Conservation (phyloP, 116 monocot species). For the Trichopus zeylanicus region DNA sequence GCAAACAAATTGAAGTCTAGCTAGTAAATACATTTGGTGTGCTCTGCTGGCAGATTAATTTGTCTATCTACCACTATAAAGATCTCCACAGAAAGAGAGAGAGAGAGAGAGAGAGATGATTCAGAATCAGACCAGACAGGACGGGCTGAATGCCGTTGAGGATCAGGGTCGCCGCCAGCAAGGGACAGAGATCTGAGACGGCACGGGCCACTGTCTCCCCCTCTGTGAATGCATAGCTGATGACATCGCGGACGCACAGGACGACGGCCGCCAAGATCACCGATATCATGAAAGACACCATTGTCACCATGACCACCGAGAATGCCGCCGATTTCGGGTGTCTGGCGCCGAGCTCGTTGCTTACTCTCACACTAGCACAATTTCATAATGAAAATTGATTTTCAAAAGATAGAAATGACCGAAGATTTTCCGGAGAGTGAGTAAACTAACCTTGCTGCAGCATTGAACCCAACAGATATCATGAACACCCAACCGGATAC, state of each 20-base stretch:
- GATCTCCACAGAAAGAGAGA: too few relatives aligned
- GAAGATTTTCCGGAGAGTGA: too few relatives aligned
- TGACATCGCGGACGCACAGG: slow-evolving; percentile 40
- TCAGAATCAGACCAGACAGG: slow-evolving; percentile 57
- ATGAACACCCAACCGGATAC: slow-evolving; percentile 27
- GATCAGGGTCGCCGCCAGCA: slow-evolving; percentile 64
- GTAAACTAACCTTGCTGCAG: slow-evolving; percentile 23
- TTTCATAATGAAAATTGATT: not conserved
- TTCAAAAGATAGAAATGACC: too few relatives aligned
- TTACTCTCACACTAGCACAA: slow-evolving; percentile 63
- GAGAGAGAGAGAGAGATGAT: too few relatives aligned
- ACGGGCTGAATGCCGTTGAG: slow-evolving; percentile 92
- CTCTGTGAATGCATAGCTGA: slow-evolving; percentile 82
- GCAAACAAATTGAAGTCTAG: too few relatives aligned
- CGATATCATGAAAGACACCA: slow-evolving; percentile 31
- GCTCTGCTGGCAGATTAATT: too few relatives aligned
- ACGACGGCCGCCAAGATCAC: slow-evolving; percentile 31
- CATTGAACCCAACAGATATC: slow-evolving; percentile 41
- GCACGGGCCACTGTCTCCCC: slow-evolving; percentile 70
- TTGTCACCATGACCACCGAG: slow-evolving; percentile 74
- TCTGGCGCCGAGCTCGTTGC: slow-evolving; percentile 85
- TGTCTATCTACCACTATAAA: too few relatives aligned
- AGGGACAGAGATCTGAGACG: slow-evolving; percentile 69
- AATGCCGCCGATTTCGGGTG: slow-evolving; percentile 80
- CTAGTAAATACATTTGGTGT: too few relatives aligned